Conservation (phyloP, 108 stramenopile species). For the Schizochytrium sp. region DNA sequence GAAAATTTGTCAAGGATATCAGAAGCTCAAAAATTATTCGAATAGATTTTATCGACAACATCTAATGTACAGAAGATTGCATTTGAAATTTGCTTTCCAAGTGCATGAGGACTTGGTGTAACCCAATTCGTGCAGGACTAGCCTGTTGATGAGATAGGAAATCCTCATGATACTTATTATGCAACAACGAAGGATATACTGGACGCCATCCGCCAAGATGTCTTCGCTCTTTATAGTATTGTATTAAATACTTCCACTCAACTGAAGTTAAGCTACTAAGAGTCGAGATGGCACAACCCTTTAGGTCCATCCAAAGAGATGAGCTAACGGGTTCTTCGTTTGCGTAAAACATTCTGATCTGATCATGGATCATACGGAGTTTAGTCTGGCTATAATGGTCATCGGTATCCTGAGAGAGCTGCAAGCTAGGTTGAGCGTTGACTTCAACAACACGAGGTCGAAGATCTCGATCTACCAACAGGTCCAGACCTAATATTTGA, state of each 20-base stretch:
- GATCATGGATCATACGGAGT: background rate
- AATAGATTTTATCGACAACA: too few species aligned
- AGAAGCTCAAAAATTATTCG: too few species aligned
- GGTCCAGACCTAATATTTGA: constrained; percentile 1
- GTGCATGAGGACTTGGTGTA: constrained; percentile 5
- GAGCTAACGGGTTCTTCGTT: background rate
- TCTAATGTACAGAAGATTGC: background rate
- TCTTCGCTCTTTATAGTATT: background rate
- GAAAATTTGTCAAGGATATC: too few species aligned
- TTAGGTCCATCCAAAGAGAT: background rate
- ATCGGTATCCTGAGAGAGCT: background rate
- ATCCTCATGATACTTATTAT: background rate
- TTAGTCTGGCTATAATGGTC: constrained; percentile 48
- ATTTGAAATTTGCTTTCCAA: background rate
- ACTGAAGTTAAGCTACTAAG: background rate
- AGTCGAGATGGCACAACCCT: background rate
- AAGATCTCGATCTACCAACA: background rate
- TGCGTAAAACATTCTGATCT: background rate
- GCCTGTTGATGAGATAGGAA: background rate
- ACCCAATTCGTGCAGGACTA: background rate
- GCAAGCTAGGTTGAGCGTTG: constrained; percentile 56
- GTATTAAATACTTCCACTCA: constrained; percentile 30
- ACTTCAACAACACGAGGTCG: constrained; percentile 30
- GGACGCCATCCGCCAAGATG: background rate
- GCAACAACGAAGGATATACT: background rate